phyloP scores from a whole-genome alignment of 164 flowering plant species.

The Chimonanthus praecox region DNA sequence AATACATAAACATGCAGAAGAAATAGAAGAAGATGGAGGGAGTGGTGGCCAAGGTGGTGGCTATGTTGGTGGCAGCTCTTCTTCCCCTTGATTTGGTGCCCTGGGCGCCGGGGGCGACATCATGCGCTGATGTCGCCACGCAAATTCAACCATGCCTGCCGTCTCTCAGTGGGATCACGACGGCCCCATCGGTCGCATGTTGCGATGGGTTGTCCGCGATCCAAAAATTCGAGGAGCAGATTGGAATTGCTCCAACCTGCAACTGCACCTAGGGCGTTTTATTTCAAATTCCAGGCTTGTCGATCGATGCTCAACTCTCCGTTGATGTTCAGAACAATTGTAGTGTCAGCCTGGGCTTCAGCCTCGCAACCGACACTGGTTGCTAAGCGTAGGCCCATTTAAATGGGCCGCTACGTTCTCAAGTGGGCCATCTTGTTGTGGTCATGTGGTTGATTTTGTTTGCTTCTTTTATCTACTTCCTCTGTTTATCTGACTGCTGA shows the following conservation, averaged over 20 bases:
- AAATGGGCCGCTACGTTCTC: too few species aligned
- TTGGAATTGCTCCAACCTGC: neutral
- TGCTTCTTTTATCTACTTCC: neutral
- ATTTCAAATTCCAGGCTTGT: neutral
- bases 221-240: neutral
- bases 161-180: neutral
- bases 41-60: neutral
- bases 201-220: neutral
- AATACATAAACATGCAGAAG: too few species aligned
- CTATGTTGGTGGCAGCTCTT: neutral
- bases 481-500: neutral
- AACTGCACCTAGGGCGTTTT: slow-evolving; percentile 6
- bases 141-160: neutral
- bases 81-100: neutral
- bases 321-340: neutral
- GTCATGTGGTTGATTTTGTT: neutral
- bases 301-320: neutral
- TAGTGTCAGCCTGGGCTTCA: slow-evolving; percentile 2
- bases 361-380: neutral
- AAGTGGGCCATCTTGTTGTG: neutral
- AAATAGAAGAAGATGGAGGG: too few species aligned
- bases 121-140: neutral
- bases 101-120: neutral
- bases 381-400: neutral
- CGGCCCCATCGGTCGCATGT: neutral